phyloP scores from a whole-genome alignment of 768 basidiomycete genomes.

The Stropharia rugosoannulata region DNA sequence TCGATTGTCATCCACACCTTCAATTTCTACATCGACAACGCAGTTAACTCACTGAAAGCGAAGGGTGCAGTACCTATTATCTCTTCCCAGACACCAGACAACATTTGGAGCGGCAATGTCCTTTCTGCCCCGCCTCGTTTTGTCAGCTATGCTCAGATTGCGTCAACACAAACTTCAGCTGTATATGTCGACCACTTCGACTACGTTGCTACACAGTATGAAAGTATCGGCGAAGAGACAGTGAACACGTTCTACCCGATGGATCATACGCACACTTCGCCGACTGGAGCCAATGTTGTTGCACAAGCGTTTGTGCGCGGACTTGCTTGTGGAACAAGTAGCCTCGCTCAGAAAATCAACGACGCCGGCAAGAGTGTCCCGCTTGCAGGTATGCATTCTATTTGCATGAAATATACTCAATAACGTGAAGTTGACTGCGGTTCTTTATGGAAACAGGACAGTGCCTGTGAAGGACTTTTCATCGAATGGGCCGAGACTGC shows the following conservation, averaged over 20 bases:
- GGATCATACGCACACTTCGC: constrained; percentile 47
- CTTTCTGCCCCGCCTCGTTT: constrained; percentile 41
- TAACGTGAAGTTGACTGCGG: neutral
- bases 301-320: constrained; percentile 49
- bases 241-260: constrained; percentile 40
- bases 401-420: neutral
- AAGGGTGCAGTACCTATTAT: constrained; percentile 49
- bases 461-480: neutral
- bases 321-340: constrained; percentile 35
- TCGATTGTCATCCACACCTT: constrained; percentile 42
- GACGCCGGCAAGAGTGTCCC: constrained; percentile 35
- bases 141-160: constrained; percentile 41
- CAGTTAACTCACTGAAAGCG: constrained; percentile 36
- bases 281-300: constrained; percentile 44
- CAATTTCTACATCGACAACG: constrained; percentile 45
- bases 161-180: constrained; percentile 34
- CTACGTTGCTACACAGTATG: constrained; percentile 42
- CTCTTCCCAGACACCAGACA: constrained; percentile 47
- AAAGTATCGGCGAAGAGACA: constrained; percentile 36
- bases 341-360: constrained; percentile 33
- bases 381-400: constrained; percentile 21
- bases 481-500: neutral
- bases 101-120: constrained; percentile 37
- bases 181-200: constrained; percentile 46
- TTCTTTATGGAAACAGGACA: neutral